Base-by-base conservation (phyloP, 1,284 basidiomycete genomes). In the Tilletiaria anomala region DNA sequence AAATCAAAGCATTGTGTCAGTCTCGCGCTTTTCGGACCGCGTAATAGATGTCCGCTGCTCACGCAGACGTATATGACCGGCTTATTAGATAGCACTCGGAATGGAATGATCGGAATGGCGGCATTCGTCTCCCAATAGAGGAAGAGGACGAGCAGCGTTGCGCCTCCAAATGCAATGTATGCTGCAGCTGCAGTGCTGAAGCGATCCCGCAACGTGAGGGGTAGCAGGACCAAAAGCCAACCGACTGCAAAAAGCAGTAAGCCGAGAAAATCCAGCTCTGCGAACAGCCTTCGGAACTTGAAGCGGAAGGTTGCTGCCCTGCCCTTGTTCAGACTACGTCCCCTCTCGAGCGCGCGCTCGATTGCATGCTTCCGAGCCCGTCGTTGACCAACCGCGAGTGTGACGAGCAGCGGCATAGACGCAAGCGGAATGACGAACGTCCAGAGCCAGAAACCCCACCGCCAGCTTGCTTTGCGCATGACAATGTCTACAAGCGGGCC, bases 361-460 rank as follows among this genome's bases (percentile, higher is more conserved):
- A n/a, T n/a, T n/a, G n/a, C n/a, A n/a, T n/a, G n/a, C n/a, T n/a
- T n/a, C 3, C 48, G 45, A 6, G 62, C 62, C 21, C 54, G 43
- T 12, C 56, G 43, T 39, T 58, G 54, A 19, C 61, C 61, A 22
- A 65, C 43, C 17, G 52, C 32, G 14, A 65, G 49, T 31, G 58
- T 61, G 35, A 58, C 24, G 12, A 65, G 50, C 19, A 65, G 48
- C 21, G 63, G 63, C 29, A 47, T 39, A 2, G 63, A 59, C 5
- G 63, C 50, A 3, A 65, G 26, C 11, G 63, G 63, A 12, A 64
- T 49, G 12, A 58, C 35, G 8, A 61, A 42, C 5, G 51, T 48
- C 61, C 56, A 60, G 33, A 82, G 78, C 37, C 74, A 79, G 56
- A 71, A 80, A 21, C 82, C 82, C 77, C 79, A 81, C 65, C 82